phyloP scores from a whole-genome alignment of 2,329 filamentous ascomycete genomes.

The Claviceps pazoutovae region DNA sequence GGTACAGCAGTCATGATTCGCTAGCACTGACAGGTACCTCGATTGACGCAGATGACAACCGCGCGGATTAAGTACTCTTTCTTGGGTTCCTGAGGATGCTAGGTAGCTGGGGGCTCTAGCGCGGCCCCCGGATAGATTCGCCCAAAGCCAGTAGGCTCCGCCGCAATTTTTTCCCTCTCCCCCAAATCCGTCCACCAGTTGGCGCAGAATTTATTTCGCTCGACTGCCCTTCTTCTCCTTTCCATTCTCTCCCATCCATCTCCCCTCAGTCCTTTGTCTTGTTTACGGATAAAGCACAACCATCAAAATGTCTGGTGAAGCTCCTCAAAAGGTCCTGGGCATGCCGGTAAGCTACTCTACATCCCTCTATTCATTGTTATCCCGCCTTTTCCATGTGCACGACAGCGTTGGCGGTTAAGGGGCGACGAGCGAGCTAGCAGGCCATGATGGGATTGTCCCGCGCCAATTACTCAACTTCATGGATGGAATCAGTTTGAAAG shows the following conservation, averaged over 20 bases:
- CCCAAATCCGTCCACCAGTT: constrained; percentile 30
- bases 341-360: constrained; percentile 44
- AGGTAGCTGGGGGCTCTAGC: constrained; percentile 12
- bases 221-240: constrained; percentile 24
- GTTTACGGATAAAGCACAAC: constrained; percentile 25
- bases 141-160: constrained; percentile 32
- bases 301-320: constrained; percentile 40
- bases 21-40: background rate
- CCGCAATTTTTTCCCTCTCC: constrained; percentile 37
- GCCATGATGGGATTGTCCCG: constrained; percentile 2
- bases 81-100: constrained; percentile 7
- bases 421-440: constrained; percentile 1
- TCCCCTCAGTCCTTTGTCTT: constrained; percentile 47
- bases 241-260: constrained; percentile 34
- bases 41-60: background rate
- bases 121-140: constrained; percentile 38
- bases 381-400: constrained; percentile 10
- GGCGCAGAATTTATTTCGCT: constrained; percentile 32
- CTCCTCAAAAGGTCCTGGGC: constrained; percentile 47
- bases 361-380: background rate
- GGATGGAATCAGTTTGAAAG: background rate
- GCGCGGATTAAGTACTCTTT: background rate
- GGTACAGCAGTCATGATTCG: no score
- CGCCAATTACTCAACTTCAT: constrained; percentile 10
- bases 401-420: constrained; percentile 16